Evolutionary conservation across 2,329 filamentous ascomycete genomes (phyloP).

Genomic region (Penicillium glabrum): DNA sequence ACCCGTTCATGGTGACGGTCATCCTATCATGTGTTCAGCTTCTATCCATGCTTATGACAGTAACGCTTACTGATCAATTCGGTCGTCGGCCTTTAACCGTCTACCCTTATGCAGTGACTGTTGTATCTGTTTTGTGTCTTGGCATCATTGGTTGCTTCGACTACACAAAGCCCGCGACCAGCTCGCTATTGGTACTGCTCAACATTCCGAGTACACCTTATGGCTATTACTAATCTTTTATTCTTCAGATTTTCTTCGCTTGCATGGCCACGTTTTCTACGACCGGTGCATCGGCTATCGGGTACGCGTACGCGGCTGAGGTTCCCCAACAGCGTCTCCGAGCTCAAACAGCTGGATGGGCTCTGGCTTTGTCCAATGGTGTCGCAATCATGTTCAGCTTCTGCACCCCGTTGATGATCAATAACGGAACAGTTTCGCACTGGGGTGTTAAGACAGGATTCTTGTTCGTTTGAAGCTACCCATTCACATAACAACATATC

Average conservation of each 20-base stretch:
- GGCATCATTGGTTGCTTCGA: conserved; percentile 45
- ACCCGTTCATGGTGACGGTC: conserved; percentile 45
- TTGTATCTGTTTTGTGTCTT: conserved; percentile 36
- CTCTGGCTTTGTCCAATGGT: conserved; percentile 41
- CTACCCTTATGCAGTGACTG: conserved; percentile 41
- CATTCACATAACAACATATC: not conserved
- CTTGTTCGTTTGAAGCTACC: conserved; percentile 34
- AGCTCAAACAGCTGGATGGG: conserved; percentile 41
- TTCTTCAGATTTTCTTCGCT: conserved; percentile 42
- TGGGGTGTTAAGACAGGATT: conserved; percentile 50
- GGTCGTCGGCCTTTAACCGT: conserved; percentile 42
- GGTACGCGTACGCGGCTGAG: conserved; percentile 46
- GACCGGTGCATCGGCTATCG: conserved; percentile 44
- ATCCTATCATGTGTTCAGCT: conserved; percentile 45
- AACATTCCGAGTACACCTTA: not conserved
- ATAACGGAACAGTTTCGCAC: conserved; percentile 35
- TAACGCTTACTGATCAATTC: conserved; percentile 35
- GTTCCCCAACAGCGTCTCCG: conserved; percentile 43
- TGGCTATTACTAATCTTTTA: not conserved
- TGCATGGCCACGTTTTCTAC: conserved; percentile 45
- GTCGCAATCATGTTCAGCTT: conserved; percentile 49
- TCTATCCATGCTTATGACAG: conserved; percentile 42
- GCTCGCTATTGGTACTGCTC: conserved; percentile 38
- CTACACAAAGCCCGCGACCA: conserved; percentile 32
- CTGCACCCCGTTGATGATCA: conserved; percentile 48